Base-by-base conservation (phyloP, 805 yeast species). In the Torulaspora quercuum region DNA sequence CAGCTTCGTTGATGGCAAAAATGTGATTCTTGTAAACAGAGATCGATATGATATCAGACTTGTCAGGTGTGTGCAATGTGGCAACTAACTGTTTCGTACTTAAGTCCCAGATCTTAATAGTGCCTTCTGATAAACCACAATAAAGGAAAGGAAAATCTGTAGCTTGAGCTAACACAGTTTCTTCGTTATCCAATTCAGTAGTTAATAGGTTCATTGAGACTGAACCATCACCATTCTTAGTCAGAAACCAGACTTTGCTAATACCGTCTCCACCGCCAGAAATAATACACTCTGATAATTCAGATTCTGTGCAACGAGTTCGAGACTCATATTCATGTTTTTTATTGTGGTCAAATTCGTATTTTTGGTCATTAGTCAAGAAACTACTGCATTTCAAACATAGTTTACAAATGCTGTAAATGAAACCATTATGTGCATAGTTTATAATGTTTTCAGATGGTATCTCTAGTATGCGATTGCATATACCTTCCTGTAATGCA, bases 221-320 rank as follows among this genome's bases (percentile, higher is more conserved):
- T n/a, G 35, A 10, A 3, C 50, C 43, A 13, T 43, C 30, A 4
- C 29, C 30, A n/a, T 25, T 55, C 25, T 35, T 49, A 4, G 38
- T 38, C 13, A 78, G 50, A 0, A 76, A 73, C 97, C 97, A 90
- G 8, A 87, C 57, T 49, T 85, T 85, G n/a, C 82, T 75, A 6
- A 73, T 50, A 0, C 97, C 97, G 62, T 92, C 97, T 29, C 97
- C 97, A 33, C 95, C 95, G 17, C 94, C 90, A 2, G 84, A 70
- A 3, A 81, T 60, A 6, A 83, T 53, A 7, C 65, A 57, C 24
- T 70, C 72, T 4, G 59, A 29, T 6, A 24, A 26, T 12, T 31
- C 32, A 9, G 25, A 22, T 4, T 29, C 13, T 9, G 23, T 19
- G 9, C 25, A 28, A 19, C 19, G 15, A 13, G 12, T 48, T 16